phyloP scores from a whole-genome alignment of 1,284 basidiomycete genomes.

The Irpex sp. region DNA sequence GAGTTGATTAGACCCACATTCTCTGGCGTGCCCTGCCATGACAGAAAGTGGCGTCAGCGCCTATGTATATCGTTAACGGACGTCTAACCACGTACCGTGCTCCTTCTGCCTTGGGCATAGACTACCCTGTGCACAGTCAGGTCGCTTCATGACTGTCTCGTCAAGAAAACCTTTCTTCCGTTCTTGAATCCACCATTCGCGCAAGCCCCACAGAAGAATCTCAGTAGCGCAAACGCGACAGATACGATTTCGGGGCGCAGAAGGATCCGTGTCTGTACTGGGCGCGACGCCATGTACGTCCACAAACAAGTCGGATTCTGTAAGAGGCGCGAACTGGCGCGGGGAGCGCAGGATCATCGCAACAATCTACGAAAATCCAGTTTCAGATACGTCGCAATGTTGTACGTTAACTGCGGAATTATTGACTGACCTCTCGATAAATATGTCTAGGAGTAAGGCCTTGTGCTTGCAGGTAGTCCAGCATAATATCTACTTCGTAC shows the following conservation, averaged over 20 bases:
- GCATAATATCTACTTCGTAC: constrained; percentile 74
- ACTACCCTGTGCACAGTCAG: constrained; percentile 60
- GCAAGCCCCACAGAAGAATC: constrained; percentile 67
- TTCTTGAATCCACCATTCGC: constrained; percentile 78
- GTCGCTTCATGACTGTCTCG: constrained; percentile 44
- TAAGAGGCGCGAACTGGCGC: constrained; percentile 55
- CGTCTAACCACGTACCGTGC: constrained; percentile 42
- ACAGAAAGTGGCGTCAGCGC: neutral
- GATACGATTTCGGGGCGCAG: constrained; percentile 50
- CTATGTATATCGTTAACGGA: neutral
- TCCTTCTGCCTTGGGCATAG: constrained; percentile 58
- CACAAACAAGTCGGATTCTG: constrained; percentile 64
- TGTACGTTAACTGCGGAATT: neutral
- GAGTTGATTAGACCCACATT: constrained; percentile 47
- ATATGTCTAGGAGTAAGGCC: constrained; percentile 61
- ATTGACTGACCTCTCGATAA: constrained; percentile 59
- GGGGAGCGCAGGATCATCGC: constrained; percentile 56
- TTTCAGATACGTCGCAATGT: neutral
- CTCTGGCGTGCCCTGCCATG: constrained; percentile 59
- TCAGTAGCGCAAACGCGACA: constrained; percentile 72
- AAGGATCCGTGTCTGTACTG: constrained; percentile 50
- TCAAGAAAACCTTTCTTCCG: constrained; percentile 63
- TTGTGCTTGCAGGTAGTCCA: constrained; percentile 66
- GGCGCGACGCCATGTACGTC: constrained; percentile 57
- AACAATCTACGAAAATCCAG: constrained; percentile 46